Percentiles rank a stretch among this genome's conserved stretches.
These are phyloP conservation scores for Zanthoxylum bungeanum DNA, from an alignment of 345 rosid species.

Conservation along the genomic window DNA sequence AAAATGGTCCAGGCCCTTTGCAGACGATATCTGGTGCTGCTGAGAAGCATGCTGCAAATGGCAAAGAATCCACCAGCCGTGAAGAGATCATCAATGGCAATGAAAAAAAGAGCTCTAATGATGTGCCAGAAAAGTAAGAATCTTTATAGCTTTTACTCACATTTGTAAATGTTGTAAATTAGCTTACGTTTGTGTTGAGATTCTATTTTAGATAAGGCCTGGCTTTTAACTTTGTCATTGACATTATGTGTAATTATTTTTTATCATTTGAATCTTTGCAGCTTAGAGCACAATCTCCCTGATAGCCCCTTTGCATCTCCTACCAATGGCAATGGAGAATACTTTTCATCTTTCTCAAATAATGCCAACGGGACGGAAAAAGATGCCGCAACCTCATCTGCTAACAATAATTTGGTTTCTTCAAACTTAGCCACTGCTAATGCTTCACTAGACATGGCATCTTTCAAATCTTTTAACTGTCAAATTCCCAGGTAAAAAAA, in stretches of 20 bases:
- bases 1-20: constrained; percentile 35
- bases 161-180: background rate
- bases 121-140: constrained; percentile 41
- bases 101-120: constrained; percentile 34
- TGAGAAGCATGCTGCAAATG: constrained; percentile 25
- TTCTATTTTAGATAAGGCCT: background rate
- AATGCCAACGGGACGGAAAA: constrained; percentile 32
- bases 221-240: background rate
- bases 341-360: constrained; percentile 31
- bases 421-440: constrained; percentile 31
- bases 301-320: constrained; percentile 76
- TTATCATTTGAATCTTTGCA: constrained; percentile 16
- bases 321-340: constrained; percentile 27
- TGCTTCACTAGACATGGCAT: constrained; percentile 49
- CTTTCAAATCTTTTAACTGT: constrained; percentile 70
- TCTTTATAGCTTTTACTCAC: background rate
- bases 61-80: constrained; percentile 25
- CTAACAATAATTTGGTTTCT: constrained; percentile 38
- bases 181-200: background rate
- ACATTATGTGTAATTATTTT: background rate
- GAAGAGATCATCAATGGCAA: constrained; percentile 35
- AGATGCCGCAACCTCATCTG: constrained; percentile 35
- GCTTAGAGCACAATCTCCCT: constrained; percentile 69
- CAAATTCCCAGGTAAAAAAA: constrained; percentile 64
- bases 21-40: constrained; percentile 18